Evolutionary conservation across 108 stramenopile genomes (phyloP).

Genomic region (Bacterosira constricta): DNA sequence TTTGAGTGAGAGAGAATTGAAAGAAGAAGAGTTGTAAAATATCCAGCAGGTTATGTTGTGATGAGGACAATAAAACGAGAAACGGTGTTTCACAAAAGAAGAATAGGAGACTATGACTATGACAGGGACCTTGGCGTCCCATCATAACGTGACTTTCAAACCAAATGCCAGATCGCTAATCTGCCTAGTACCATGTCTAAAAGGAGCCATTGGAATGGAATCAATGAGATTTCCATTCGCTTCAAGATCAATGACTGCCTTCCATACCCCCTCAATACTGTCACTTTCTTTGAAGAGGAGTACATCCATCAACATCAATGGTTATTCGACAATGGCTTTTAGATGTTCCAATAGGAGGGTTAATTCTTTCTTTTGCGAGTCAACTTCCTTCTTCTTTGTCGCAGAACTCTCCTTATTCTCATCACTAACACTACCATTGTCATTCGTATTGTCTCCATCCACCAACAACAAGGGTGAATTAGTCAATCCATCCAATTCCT

Average conservation of each 20-base stretch:
- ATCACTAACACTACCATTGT: background rate
- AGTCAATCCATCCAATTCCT: constrained; percentile 41
- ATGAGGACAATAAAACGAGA: too few relatives aligned
- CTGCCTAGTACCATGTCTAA: background rate
- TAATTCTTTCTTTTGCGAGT: constrained; percentile 27
- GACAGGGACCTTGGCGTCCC: too few relatives aligned
- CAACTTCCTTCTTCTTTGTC: background rate
- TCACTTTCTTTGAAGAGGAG: constrained; percentile 75
- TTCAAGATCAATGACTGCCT: constrained; percentile 65
- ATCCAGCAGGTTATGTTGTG: too few relatives aligned
- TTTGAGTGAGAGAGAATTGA: too few relatives aligned
- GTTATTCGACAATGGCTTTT: constrained; percentile 39
- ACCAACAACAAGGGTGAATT: too few relatives aligned
- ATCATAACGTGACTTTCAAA: too few relatives aligned
- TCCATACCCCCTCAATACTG: constrained; percentile 55
- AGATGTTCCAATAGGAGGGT: constrained; percentile 19
- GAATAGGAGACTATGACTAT: too few relatives aligned
- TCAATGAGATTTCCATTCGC: background rate
- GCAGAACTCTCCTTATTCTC: background rate
- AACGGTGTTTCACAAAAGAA: too few relatives aligned
- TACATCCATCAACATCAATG: constrained; percentile 75
- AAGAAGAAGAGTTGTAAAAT: too few relatives aligned
- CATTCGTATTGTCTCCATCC: too few relatives aligned
- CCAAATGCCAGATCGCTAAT: too few relatives aligned
- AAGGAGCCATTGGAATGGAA: background rate